Base-by-base conservation (phyloP, 1,284 basidiomycete genomes). In the Sporisorium iseilematis-ciliati region DNA sequence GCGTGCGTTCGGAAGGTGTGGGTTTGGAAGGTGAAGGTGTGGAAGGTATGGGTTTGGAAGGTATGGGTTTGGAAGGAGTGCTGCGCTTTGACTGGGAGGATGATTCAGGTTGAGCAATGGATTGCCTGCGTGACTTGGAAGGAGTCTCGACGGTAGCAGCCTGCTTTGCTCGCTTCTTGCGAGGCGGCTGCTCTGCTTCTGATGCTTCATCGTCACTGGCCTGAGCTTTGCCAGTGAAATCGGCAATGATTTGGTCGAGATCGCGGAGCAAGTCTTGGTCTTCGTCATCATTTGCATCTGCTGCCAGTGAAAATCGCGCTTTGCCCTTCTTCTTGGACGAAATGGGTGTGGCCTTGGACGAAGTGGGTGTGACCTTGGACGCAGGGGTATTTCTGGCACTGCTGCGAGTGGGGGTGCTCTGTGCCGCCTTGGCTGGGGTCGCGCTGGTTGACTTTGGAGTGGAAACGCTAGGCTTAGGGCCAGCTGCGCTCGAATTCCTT, bases 171-270 rank as follows among this genome's bases (percentile, higher is more conserved):
- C 55, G 59, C 31, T 70, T 70, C 50, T 65, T 65, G n/a, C 51
- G 57, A 25, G 68, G 62, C n/a, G 68, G 62, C 40, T 60, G 62
- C n/a, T 68, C 65, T 12, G 38, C 5, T 31, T 63, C 65, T 8
- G 57, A 61, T 10, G 14, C 31, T n/a, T 61, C 49, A 16, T 29
- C 16, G 12, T 49, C 53, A 1, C 42, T 51, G 7, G 23, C 46
- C 0, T 14, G 21, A 11, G 31, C 45, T 8, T 25, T 21, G 26
- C 25, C 20, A 21, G 8, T 14, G 31, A 57, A 40, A 3, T 70
- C 62, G 38, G 54, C 54, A 21, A 61, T 18, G 20, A 70, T 70
- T n/a, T 53, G 38, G 8, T 65, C 53, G 25, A 70, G 38, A 3
- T 51, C 61, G 14, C 35, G 48, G 35, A 41, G 23, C 20, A 56